phyloP scores from a whole-genome alignment of 202 grass and related monocot species.

The Panicum virgatum region DNA sequence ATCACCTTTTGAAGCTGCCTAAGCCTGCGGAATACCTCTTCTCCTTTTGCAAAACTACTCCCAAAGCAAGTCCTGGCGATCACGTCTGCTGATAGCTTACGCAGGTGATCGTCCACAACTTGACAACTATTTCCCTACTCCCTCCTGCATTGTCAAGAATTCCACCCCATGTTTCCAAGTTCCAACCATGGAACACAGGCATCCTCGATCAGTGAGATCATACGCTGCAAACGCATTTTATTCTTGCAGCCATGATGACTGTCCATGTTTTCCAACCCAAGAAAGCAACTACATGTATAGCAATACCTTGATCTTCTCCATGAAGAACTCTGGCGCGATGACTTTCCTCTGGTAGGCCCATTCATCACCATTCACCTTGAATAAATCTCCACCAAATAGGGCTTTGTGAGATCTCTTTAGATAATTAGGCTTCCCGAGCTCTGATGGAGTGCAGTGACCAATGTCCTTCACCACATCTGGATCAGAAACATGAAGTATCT shows the following conservation, averaged over 20 bases:
- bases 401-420: slow-evolving; percentile 53
- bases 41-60: slow-evolving; percentile 55
- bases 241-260: neutral
- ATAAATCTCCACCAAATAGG: slow-evolving; percentile 50
- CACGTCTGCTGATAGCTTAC: slow-evolving; percentile 61
- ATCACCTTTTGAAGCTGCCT: slow-evolving; percentile 47
- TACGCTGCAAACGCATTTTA: slow-evolving; percentile 39
- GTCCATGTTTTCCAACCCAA: neutral
- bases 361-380: slow-evolving; percentile 50
- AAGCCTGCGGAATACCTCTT: slow-evolving; percentile 65
- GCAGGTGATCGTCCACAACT: slow-evolving; percentile 59
- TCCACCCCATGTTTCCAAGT: slow-evolving; percentile 55
- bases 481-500: slow-evolving; percentile 59
- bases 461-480: slow-evolving; percentile 63
- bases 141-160: slow-evolving; percentile 42
- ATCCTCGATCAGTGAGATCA: slow-evolving; percentile 55
- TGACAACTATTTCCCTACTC: slow-evolving; percentile 56
- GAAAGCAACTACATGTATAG: neutral
- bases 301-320: slow-evolving; percentile 69
- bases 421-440: slow-evolving; percentile 55
- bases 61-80: slow-evolving; percentile 67
- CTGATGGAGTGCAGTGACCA: slow-evolving; percentile 43
- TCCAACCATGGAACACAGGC: slow-evolving; percentile 38
- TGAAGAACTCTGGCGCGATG: too few species aligned
- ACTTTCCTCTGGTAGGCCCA: slow-evolving; percentile 63